Evolutionary conservation across 2,329 filamentous ascomycete species (phyloP), one percentile per base, ranked within the genome.

Genomic region (Lachnellula occidentalis): DNA sequence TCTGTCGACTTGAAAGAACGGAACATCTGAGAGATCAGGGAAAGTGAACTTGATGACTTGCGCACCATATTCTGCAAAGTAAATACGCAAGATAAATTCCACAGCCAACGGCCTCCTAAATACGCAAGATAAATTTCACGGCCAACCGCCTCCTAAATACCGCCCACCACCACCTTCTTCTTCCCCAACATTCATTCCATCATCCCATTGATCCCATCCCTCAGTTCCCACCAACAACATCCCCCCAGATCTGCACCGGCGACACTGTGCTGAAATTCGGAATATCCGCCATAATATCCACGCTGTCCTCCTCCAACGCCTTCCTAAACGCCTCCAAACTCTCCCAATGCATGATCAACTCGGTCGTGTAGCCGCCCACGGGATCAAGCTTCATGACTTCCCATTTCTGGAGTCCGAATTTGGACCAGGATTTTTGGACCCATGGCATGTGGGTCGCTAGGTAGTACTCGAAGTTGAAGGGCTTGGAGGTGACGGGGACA

Each of bases 21-120:
- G 83, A 1, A 89, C 82, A 57, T 89, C 86, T 4, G 81, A 80
- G n/a, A 90, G 74, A 45, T 81, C 73, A 0, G 83, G 79, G 7
- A 81, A 82, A 2, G 86, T 90, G 45, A 90, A 76, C 63, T 89
- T 87, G 60, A 91, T 76, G 0, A 91, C 86, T 51, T 85, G 80
- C 7, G 87, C 87, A 2, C 88, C 88, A 65, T 90, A 86, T 58
- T 88, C 87, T n/a, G 84, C 86, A 0, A 91, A 76, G 1, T 31
- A 12, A 31, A 31, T 11, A 31, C 27, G 9, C 27, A 31, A 31
- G 9, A 12, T 9, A 31, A 12, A 31, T 11, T 31, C 9, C 9
- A 31, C 9, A 12, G 27, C 27, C 9, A 31, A 12, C 27, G 9
- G 27, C 27, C 27, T 31, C 27, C 27, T 31, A 12, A 31, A 31